phyloP scores from a whole-genome alignment of 306 rosid genomes.

The Vachellia pachyceras region DNA sequence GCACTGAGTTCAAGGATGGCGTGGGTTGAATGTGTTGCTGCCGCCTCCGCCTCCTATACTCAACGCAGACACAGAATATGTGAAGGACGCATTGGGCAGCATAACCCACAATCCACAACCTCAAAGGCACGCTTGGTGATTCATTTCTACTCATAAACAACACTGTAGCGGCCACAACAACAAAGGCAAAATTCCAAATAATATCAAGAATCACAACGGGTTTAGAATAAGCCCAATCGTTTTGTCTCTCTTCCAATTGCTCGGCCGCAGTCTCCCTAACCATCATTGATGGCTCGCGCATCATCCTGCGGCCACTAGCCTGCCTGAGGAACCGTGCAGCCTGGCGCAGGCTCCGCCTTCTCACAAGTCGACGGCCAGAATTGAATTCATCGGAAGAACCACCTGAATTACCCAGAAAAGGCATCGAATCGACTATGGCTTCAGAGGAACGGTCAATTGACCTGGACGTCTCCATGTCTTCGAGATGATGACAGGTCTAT shows the following conservation, averaged over 20 bases:
- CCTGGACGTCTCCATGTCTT: constrained; percentile 32
- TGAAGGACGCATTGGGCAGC: constrained; percentile 77
- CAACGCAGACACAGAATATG: constrained; percentile 65
- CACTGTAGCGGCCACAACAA: constrained; percentile 62
- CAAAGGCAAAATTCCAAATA: constrained; percentile 85
- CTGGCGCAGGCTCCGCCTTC: constrained; percentile 79
- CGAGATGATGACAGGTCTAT: too few species aligned
- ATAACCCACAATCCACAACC: constrained; percentile 86
- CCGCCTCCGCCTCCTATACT: too few species aligned
- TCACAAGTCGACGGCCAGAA: constrained; percentile 60
- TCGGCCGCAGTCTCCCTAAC: constrained; percentile 95
- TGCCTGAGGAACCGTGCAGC: constrained; percentile 92
- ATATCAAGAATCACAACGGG: constrained; percentile 86
- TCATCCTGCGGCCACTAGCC: constrained; percentile 75
- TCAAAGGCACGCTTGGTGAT: constrained; percentile 69
- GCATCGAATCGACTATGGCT: constrained; percentile 74
- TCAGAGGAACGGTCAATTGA: constrained; percentile 66
- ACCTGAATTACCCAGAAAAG: constrained; percentile 58
- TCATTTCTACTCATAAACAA: constrained; percentile 63
- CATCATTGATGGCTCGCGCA: constrained; percentile 93
- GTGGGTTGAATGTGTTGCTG: too few species aligned
- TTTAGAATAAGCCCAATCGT: constrained; percentile 98
- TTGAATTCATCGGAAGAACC: constrained; percentile 61
- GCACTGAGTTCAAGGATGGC: too few species aligned
- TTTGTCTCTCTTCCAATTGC: constrained; percentile 88